phyloP scores from a whole-genome alignment of 2,329 filamentous ascomycete species.

The Penicillium sp. region DNA sequence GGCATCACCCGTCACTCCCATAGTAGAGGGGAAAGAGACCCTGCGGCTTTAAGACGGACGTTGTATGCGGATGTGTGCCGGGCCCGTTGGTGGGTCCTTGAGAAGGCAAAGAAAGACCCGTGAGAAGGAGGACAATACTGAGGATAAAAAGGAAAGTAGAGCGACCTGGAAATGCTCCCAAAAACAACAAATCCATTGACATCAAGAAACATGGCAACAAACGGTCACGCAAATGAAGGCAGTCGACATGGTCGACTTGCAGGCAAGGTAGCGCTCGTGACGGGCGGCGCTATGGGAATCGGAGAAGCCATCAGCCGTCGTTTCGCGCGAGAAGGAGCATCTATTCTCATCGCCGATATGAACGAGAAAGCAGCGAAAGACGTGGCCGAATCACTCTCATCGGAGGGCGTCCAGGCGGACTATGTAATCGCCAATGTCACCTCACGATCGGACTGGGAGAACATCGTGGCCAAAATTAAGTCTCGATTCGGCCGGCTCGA shows the following conservation, averaged over 20 bases:
- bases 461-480: background rate
- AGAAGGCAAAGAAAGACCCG: too few relatives aligned
- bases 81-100: too few relatives aligned
- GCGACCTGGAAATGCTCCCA: too few relatives aligned
- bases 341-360: background rate
- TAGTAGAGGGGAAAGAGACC: too few relatives aligned
- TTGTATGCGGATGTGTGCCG: too few relatives aligned
- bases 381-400: background rate
- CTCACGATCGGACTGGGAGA: background rate
- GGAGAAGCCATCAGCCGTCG: background rate
- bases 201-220: background rate
- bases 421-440: background rate
- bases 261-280: conserved; percentile 1
- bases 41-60: too few relatives aligned
- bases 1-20: too few relatives aligned
- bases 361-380: background rate
- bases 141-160: too few relatives aligned
- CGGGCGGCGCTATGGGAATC: background rate
- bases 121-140: too few relatives aligned
- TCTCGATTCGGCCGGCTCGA: background rate
- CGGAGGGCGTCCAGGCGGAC: background rate
- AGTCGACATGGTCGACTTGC: background rate
- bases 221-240: background rate
- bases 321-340: background rate
- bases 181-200: too few relatives aligned